Evolutionary conservation across 768 basidiomycete species (phyloP).

Genomic region (Naganishia onofrii): DNA sequence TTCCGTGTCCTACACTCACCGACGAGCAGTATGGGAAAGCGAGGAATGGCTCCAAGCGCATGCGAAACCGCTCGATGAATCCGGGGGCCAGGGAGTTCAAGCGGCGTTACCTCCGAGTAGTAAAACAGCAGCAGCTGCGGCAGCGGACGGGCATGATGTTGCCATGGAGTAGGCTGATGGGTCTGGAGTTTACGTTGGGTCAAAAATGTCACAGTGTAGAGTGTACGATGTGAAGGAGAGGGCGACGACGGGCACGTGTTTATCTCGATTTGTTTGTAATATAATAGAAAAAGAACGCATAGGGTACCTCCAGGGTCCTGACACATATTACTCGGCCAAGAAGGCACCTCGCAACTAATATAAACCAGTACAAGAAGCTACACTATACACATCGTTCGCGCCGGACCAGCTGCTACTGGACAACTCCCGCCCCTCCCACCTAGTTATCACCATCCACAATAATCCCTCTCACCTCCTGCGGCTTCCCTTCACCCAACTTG

Average conservation of each 20-base stretch:
- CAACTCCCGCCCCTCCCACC: not conserved
- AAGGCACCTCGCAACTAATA: not conserved
- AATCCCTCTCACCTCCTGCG: conserved; percentile 36
- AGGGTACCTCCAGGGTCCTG: too few relatives aligned
- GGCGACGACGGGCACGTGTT: not conserved
- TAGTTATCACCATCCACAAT: conserved; percentile 25
- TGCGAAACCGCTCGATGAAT: conserved; percentile 71
- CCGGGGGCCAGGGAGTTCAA: conserved; percentile 54
- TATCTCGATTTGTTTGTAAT: conserved; percentile 10
- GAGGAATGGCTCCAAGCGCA: conserved; percentile 88
- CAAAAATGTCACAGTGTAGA: not conserved
- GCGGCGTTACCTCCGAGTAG: conserved; percentile 25
- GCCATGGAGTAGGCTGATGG: not conserved
- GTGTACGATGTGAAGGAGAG: not conserved
- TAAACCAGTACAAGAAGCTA: too few relatives aligned
- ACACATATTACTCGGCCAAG: not conserved
- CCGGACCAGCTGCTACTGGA: too few relatives aligned
- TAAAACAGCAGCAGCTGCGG: not conserved
- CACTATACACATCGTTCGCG: too few relatives aligned
- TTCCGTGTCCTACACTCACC: too few relatives aligned
- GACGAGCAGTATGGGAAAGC: conserved; percentile 80
- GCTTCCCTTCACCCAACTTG: conserved; percentile 39
- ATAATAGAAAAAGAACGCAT: not conserved
- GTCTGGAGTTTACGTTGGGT: not conserved
- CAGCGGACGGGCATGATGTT: conserved; percentile 1